Evolutionary conservation across 352 stramenopile genomes (phyloP), one percentile per base, ranked within the genome.

Genomic region (Globisporangium irregulare): DNA sequence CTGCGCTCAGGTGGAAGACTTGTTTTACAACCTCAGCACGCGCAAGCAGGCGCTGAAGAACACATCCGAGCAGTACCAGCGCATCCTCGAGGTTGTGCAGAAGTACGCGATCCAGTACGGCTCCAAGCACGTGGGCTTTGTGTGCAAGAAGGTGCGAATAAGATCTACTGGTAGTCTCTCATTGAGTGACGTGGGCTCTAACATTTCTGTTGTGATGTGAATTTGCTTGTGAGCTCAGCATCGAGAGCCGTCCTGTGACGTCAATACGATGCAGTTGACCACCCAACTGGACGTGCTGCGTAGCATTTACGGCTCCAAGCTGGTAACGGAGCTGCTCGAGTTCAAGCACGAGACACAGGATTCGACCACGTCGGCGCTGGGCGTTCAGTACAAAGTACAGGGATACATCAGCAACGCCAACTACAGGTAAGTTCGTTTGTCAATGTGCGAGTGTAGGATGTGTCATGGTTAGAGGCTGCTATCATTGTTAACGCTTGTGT

Each of bases 1-100:
- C 15, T 20, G 24, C 0, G 15, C 1, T 38, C 34, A 92, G 87
- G 92, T 98, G 9, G 92, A 99, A 62, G 97, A 99, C 77, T 81
- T 99, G 50, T 99, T 99, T 82, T 98, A 99, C 81, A 99, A 99
- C 73, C 84, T 99, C 48, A 92, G 87, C 27, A 98, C 96, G 61
- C 84, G 98, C 27, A 86, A 91, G 62, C 82, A 97, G 55, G 94
- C 94, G 36, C 89, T 99, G 38, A 96, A 96, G 66, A 98, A 97
- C 71, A 75, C 82, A 46, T 88, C 82, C 2, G 97, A 99, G 69
- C 96, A 99, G 74, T 99, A 99, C 74, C 81, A 81, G 61, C 82
- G 83, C 24, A 97, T 98, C 32, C 72, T 99, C 29, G 91, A 97
- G 54, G 89, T 99, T n/a, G 84, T 98, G n/a, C 96, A 98, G 62